Evolutionary conservation across 2,329 filamentous ascomycete species (phyloP).

Genomic region (Aureobasidium sp.): DNA sequence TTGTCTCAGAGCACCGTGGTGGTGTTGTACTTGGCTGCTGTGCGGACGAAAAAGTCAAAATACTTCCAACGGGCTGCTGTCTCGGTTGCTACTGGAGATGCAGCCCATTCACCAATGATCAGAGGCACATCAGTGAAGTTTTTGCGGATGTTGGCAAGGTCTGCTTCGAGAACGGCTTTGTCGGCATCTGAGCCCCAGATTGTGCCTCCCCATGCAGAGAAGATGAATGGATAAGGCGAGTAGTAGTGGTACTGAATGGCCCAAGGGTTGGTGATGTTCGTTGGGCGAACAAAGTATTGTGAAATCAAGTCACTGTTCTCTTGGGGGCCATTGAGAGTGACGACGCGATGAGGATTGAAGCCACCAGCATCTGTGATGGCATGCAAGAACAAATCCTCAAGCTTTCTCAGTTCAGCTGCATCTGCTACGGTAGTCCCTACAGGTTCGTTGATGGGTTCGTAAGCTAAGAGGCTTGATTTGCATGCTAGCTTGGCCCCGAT

Average conservation of each 20-base stretch:
- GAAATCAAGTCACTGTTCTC: slow-evolving; percentile 47
- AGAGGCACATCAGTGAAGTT: slow-evolving; percentile 51
- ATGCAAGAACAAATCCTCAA: slow-evolving; percentile 50
- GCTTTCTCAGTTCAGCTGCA: slow-evolving; percentile 44
- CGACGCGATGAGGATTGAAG: slow-evolving; percentile 47
- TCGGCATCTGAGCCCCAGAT: slow-evolving; percentile 51
- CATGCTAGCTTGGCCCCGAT: slow-evolving; percentile 48
- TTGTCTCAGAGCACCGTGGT: slow-evolving; percentile 53
- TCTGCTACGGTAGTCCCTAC: slow-evolving; percentile 45
- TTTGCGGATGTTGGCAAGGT: slow-evolving; percentile 43
- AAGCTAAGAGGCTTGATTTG: slow-evolving; percentile 46
- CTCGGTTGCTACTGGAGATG: slow-evolving; percentile 44
- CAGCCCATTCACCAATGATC: slow-evolving; percentile 51
- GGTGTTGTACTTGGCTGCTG: slow-evolving; percentile 42
- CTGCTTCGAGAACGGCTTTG: slow-evolving; percentile 41
- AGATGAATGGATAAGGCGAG: slow-evolving; percentile 41
- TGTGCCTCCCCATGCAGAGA: slow-evolving; percentile 48
- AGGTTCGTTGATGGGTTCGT: slow-evolving; percentile 55
- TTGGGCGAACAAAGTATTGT: slow-evolving; percentile 45
- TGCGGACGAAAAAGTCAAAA: slow-evolving; percentile 46
- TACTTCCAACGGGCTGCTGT: slow-evolving; percentile 51
- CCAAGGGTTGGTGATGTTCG: slow-evolving; percentile 47
- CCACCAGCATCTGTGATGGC: slow-evolving; percentile 48
- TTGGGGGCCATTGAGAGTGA: slow-evolving; percentile 46
- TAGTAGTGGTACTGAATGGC: slow-evolving; percentile 57